A percentile compares a stretch with the other conserved stretches of the same genome.
phyloP scores from a whole-genome alignment of 169 alveolate species.

The Eimeria brunetti region DNA sequence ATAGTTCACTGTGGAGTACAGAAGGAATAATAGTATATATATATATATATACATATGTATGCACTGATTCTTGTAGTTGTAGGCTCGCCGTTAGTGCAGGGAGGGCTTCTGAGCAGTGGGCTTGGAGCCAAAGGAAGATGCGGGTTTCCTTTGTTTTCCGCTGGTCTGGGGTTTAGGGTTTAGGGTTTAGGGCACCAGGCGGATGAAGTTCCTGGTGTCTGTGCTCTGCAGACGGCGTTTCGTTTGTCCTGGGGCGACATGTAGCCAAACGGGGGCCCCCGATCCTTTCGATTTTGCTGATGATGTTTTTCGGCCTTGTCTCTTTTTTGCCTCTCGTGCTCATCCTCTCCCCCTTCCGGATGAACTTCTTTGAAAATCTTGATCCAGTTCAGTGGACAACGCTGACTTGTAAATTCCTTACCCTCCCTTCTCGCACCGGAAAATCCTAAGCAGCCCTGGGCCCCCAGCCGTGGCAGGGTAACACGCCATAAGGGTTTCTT shows the following conservation, averaged over 20 bases:
- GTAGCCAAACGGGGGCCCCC: conserved; percentile 61
- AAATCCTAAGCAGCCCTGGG: background rate
- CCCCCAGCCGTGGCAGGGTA: background rate
- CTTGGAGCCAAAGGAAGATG: background rate
- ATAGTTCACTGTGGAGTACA: no score
- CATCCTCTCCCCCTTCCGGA: background rate
- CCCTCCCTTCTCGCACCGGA: no score
- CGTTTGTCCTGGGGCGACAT: conserved; percentile 58
- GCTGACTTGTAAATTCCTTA: background rate
- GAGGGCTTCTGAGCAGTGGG: background rate
- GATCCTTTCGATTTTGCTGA: conserved; percentile 36
- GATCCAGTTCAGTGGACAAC: background rate
- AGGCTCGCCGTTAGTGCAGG: background rate
- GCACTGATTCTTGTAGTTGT: background rate
- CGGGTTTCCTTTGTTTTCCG: no score
- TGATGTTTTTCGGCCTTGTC: conserved; percentile 61
- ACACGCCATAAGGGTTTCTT: no score
- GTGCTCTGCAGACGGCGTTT: conserved; percentile 30
- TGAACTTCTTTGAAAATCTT: background rate
- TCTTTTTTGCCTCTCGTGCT: conserved; percentile 40
- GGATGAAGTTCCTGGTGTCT: background rate
- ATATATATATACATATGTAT: no score
- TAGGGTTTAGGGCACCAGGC: background rate
- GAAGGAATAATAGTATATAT: no score
- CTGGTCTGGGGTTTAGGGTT: background rate